phyloP scores from a whole-genome alignment of 192 early-diverging fungal genomes.

The Mortierella antarctica region DNA sequence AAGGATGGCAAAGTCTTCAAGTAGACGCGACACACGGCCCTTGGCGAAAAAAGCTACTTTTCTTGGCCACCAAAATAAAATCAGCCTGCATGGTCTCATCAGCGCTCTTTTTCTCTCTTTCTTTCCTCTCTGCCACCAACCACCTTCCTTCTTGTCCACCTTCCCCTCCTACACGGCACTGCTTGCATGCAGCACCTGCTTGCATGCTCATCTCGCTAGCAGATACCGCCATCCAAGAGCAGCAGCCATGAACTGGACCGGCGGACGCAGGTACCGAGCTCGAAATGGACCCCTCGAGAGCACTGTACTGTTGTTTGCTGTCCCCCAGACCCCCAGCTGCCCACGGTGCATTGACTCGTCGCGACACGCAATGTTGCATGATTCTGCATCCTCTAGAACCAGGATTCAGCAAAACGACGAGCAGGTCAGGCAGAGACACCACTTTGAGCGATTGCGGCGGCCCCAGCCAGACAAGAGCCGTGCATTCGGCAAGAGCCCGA shows the following conservation, averaged over 20 bases:
- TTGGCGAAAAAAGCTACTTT: background rate
- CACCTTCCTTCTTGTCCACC: background rate
- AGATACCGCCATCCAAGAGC: background rate
- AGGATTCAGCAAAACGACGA: conserved; percentile 4
- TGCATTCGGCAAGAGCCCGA: background rate
- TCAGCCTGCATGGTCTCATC: too few relatives aligned
- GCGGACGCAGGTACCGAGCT: conserved; percentile 3
- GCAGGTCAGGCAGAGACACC: background rate
- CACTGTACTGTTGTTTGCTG: too few relatives aligned
- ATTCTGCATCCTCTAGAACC: background rate
- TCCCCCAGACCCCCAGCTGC: too few relatives aligned
- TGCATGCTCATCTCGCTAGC: background rate
- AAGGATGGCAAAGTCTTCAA: conserved; percentile 90
- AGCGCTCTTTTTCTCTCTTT: background rate
- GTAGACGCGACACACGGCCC: conserved; percentile 53
- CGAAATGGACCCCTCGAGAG: background rate
- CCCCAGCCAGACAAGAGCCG: background rate
- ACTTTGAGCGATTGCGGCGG: conserved; percentile 8
- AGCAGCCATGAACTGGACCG: conserved; percentile 18
- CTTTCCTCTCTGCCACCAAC: background rate
- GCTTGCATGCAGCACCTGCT: background rate
- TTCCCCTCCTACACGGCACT: background rate
- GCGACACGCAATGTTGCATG: background rate
- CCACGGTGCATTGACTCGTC: too few relatives aligned
- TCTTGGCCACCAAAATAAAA: background rate